Evolutionary conservation across 2,329 filamentous ascomycete species (phyloP).

Genomic region (Thelonectria olida): DNA sequence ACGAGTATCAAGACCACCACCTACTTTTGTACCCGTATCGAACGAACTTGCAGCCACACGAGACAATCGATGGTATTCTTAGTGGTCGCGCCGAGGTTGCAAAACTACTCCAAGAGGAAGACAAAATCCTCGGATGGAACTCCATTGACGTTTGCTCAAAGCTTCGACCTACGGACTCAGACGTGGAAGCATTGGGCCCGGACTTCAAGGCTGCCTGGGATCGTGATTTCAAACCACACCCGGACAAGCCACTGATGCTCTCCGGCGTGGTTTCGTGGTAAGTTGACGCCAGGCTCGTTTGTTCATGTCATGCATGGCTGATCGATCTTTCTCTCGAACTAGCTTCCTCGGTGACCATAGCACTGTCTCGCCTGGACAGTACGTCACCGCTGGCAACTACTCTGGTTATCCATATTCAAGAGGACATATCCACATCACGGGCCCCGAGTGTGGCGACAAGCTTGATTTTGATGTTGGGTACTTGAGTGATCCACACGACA

Average conservation of each 20-base stretch:
- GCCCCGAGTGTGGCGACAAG: slow-evolving; percentile 50
- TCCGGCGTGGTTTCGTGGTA: slow-evolving; percentile 45
- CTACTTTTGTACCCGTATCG: slow-evolving; percentile 62
- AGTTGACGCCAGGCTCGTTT: no score
- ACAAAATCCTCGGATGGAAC: slow-evolving; percentile 66
- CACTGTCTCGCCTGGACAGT: slow-evolving; percentile 53
- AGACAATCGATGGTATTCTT: slow-evolving; percentile 60
- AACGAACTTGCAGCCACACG: slow-evolving; percentile 39
- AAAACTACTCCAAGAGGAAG: slow-evolving; percentile 55
- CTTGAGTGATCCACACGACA: slow-evolving; percentile 62
- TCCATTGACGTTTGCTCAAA: slow-evolving; percentile 64
- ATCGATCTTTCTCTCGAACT: no score
- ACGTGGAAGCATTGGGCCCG: slow-evolving; percentile 61
- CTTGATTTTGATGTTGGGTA: slow-evolving; percentile 67
- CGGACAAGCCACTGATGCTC: slow-evolving; percentile 59
- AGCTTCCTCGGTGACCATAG: slow-evolving; percentile 55
- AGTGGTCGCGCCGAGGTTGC: slow-evolving; percentile 57
- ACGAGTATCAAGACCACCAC: slow-evolving; percentile 65
- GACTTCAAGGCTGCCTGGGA: slow-evolving; percentile 65
- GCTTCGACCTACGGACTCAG: slow-evolving; percentile 61
- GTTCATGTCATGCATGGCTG: no score
- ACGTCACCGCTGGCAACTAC: slow-evolving; percentile 62
- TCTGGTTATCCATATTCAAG: slow-evolving; percentile 59
- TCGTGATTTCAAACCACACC: slow-evolving; percentile 56
- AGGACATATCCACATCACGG: slow-evolving; percentile 68